A percentile compares a stretch with the other conserved stretches of the same genome.
Conservation (phyloP, 2,329 filamentous ascomycete species). For the Aspergillus ochraceoroseus region DNA sequence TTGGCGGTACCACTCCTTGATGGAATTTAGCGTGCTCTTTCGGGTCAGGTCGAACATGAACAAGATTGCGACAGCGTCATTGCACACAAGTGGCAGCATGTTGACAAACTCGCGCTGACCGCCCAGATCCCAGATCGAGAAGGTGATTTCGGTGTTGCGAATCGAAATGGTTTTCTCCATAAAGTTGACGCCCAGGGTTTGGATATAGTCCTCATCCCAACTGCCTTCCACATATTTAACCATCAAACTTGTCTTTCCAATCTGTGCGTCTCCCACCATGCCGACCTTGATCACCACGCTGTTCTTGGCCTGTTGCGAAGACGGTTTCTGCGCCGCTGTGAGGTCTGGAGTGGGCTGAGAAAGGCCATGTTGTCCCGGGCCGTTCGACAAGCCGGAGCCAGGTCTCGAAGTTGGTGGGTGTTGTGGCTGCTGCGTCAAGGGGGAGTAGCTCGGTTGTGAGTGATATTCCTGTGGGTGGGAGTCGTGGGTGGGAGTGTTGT, state of each 20-base stretch:
- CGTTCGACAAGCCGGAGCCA: constrained; percentile 48
- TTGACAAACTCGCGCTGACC: constrained; percentile 99
- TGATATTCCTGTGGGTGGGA: constrained; percentile 47
- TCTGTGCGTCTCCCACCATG: constrained; percentile 98
- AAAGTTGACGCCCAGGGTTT: constrained; percentile 97
- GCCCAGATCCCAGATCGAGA: constrained; percentile 98
- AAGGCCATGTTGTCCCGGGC: constrained; percentile 43
- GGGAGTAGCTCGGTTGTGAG: constrained; percentile 41
- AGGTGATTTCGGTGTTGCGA: constrained; percentile 98
- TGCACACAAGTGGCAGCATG: constrained; percentile 98
- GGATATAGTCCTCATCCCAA: constrained; percentile 99
- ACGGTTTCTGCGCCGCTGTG: constrained; percentile 42
- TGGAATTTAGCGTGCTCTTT: constrained; percentile 97
- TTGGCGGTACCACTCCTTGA: constrained; percentile 99
- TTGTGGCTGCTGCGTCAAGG: constrained; percentile 40
- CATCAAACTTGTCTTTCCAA: constrained; percentile 98
- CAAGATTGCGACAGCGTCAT: constrained; percentile 94
- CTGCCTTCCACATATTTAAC: constrained; percentile 99
- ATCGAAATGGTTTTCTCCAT: constrained; percentile 99
- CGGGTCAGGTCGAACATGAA: constrained; percentile 99
- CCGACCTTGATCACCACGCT: constrained; percentile 98
- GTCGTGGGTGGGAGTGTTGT: constrained; percentile 33
- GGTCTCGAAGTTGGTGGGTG: constrained; percentile 43
- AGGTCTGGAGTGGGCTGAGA: constrained; percentile 48
- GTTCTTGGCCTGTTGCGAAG: constrained; percentile 43